Evolutionary conservation across 2,329 filamentous ascomycete genomes (phyloP).

Genomic region (Fusarium pilosicola): DNA sequence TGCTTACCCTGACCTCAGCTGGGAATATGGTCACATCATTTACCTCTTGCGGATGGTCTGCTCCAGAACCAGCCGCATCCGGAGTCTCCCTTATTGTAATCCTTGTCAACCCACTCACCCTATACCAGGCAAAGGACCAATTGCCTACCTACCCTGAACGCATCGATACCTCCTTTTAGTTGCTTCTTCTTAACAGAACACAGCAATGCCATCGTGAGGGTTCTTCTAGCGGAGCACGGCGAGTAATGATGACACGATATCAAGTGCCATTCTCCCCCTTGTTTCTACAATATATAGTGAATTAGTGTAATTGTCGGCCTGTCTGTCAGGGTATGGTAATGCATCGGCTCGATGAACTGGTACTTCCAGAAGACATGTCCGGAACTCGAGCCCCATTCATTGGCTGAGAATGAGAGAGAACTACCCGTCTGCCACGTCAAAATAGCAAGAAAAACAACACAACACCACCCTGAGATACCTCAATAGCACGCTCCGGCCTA

Average conservation of each 20-base stretch:
- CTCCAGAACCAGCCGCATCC: conserved; percentile 8
- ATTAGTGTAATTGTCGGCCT: conserved; percentile 1
- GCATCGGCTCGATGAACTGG: conserved; percentile 10
- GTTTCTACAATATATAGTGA: conserved; percentile 11
- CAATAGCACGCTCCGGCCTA: conserved; percentile 8
- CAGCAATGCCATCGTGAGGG: neutral
- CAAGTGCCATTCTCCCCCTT: conserved; percentile 6
- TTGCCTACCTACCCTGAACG: neutral
- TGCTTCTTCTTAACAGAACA: neutral
- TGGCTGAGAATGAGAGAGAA: conserved; percentile 1
- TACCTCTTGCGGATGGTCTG: conserved; percentile 15
- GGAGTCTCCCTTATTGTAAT: neutral
- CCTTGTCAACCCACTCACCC: neutral
- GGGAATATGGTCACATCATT: conserved; percentile 26
- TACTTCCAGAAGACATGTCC: neutral
- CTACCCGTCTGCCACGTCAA: neutral
- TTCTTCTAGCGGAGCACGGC: neutral
- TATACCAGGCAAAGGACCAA: neutral
- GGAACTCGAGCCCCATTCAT: neutral
- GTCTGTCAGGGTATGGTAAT: neutral
- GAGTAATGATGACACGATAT: neutral
- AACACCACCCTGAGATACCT: conserved; percentile 11
- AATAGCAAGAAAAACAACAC: conserved; percentile 15
- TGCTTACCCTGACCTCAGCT: conserved; percentile 34
- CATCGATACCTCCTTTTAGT: neutral